phyloP scores from a whole-genome alignment of 2,329 filamentous ascomycete species.

The Colletotrichum phormii region DNA sequence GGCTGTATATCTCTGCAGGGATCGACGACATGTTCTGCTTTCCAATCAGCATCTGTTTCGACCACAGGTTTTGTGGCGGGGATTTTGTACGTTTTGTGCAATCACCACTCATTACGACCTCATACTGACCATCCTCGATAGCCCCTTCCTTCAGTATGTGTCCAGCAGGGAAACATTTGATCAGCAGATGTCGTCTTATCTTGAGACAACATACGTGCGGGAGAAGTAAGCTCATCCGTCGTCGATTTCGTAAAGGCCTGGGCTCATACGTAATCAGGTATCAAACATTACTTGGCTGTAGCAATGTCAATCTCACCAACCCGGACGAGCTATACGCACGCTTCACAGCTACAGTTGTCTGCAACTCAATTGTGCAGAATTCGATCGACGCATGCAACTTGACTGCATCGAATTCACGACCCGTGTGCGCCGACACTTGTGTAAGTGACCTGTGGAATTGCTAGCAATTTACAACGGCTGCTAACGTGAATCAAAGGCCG shows the following conservation, averaged over 20 bases:
- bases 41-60: constrained; percentile 78
- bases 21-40: constrained; percentile 79
- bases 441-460: constrained; percentile 58
- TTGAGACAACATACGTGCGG: constrained; percentile 79
- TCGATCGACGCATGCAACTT: constrained; percentile 79
- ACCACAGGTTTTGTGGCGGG: constrained; percentile 67
- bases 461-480: constrained; percentile 26
- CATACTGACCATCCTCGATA: constrained; percentile 51
- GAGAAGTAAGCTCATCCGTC: constrained; percentile 73
- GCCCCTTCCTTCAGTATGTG: constrained; percentile 88
- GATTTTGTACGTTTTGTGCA: constrained; percentile 69
- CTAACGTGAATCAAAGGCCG: constrained; percentile 64
- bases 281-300: constrained; percentile 82
- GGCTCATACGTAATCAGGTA: constrained; percentile 69
- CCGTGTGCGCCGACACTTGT: constrained; percentile 91
- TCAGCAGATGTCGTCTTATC: constrained; percentile 76
- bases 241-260: not conserved
- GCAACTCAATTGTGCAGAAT: constrained; percentile 93
- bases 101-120: not conserved
- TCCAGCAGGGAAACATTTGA: constrained; percentile 84
- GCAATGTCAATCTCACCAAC: constrained; percentile 79
- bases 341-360: constrained; percentile 91
- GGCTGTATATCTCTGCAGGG: constrained; percentile 71
- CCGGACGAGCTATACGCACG: constrained; percentile 88
- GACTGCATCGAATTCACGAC: constrained; percentile 71